Base-by-base conservation (phyloP, 305 asterid genomes). In the Coffea humblotiana region DNA sequence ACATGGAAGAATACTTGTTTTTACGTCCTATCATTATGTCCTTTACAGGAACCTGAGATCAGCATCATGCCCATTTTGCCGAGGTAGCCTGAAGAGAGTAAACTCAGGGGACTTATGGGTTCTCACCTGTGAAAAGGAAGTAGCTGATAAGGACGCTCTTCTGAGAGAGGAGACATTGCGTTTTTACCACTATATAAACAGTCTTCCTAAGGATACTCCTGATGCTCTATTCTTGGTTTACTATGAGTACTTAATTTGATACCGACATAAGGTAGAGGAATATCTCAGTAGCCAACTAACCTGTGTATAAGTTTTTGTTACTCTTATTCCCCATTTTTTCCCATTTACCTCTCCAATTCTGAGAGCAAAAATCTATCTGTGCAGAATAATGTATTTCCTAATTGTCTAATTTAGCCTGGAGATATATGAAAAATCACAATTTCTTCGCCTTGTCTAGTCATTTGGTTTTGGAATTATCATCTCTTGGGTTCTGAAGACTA, bases 61-160 rank as follows among this genome's bases (percentile, higher is more conserved):
- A 0, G 94, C 87, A 81, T 93, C 98, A 10, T 93, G 98, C 82
- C 98, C 98, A 3, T 94, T 93, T 83, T 94, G 97, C 76, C 97
- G 96, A 0, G 98, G 96, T 64, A 91, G 90, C 48, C 77, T 94
- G 71, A 89, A 85, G 82, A 85, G 97, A 79, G 97, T 94, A 18
- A 80, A 85, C 72, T 94, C 97, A 0, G 85, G 91, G 70, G 98
- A 94, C 79, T 85, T 94, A 14, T 94, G 98, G 97, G 93, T 90
- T 76, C 92, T 94, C 40, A 93, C 94, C 0, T 85, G 91, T 83
- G 86, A 84, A 75, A 96, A 92, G 58, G 98, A 94, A 10, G 93
- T 91, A 80, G 89, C 90, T 19, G 95, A 94, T 84, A 87, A 84
- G 0, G 91, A 90, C 3, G 81, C 88, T 0, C 92, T 93, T 65